Base-by-base conservation (phyloP, 495 filamentous ascomycete genomes). In the Physcia stellaris region DNA sequence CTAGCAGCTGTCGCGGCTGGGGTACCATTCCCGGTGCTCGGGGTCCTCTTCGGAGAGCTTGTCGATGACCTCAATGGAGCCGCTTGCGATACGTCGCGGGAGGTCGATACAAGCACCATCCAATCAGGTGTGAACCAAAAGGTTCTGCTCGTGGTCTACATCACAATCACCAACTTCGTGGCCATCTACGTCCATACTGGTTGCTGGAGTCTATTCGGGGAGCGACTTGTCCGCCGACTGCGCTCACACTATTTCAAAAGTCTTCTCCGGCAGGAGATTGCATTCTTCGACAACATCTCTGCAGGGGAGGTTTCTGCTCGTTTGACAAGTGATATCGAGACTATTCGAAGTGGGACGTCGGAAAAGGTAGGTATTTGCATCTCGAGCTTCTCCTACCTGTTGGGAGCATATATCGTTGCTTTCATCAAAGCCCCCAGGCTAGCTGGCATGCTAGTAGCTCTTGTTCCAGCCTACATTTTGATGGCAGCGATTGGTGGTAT, bases 361-460 rank as follows among this genome's bases (percentile, higher is more conserved):
- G 77, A 82, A 54, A 82, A 82, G 48, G 74, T 77, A 11, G 76
- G 75, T 22, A 67, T 80, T 4, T 67, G 64, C 30, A 51, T 80
- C 22, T 61, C 64, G 24, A 70, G 66, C 24, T 43, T 76, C 9
- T 65, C 71, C 10, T 79, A 76, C 49, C 79, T 82, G 47, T 43
- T 79, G 19, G 70, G 70, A 1, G 67, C 73, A 3, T 82, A 78
- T 43, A 60, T 77, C 28, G 70, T 80, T 4, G 72, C 73, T 7
- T 80, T 80, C 41, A 67, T 74, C 49, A 76, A 73, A 49, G 57
- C 75, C 34, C 56, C 57, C 27, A 58, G 52, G 49, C 51, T 70
- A 12, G 66, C 68, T 4, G 67, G 50, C 4, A 71, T 73, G 43
- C 53, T 75, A 2, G 50, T 80, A 24, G 76, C 71, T 0, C 42